Evolutionary conservation across 169 alveolate species (phyloP).

Genomic region (Plasmodium gallinaceum): DNA sequence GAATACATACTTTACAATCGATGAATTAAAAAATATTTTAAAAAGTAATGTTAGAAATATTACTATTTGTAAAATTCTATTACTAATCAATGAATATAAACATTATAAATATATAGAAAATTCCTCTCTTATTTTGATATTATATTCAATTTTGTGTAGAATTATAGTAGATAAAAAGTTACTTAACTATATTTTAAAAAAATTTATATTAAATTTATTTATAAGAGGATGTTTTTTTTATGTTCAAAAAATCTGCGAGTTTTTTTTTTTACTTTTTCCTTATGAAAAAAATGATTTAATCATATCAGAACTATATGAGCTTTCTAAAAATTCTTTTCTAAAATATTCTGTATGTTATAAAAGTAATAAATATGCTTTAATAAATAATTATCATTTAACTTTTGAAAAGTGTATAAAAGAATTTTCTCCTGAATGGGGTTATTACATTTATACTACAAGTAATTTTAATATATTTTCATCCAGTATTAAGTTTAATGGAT

Average conservation of each 20-base stretch:
- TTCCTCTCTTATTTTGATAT: constrained; percentile 30
- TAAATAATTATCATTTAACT: constrained; percentile 26
- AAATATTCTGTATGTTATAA: constrained; percentile 38
- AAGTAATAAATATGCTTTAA: constrained; percentile 43
- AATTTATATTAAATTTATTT: constrained; percentile 37
- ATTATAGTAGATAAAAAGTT: background rate
- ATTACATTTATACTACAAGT: constrained; percentile 60
- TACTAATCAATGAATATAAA: constrained; percentile 45
- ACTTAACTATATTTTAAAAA: constrained; percentile 6
- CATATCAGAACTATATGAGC: constrained; percentile 10
- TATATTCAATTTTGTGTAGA: constrained; percentile 42
- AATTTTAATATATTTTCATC: constrained; percentile 64
- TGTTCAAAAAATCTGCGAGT: constrained; percentile 33
- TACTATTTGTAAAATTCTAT: constrained; percentile 41
- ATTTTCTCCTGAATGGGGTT: constrained; percentile 77
- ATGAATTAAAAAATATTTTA: constrained; percentile 45
- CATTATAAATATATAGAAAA: constrained; percentile 55
- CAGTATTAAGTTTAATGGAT: constrained; percentile 48
- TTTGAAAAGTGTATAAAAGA: constrained; percentile 28
- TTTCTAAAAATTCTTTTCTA: constrained; percentile 43
- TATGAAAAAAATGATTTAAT: constrained; percentile 13
- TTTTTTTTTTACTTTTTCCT: constrained; percentile 28
- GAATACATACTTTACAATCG: constrained; percentile 15
- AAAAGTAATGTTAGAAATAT: constrained; percentile 42
- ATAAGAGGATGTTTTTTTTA: constrained; percentile 61